phyloP scores from a whole-genome alignment of 2,329 filamentous ascomycete genomes.

The Trichoderma koningii region DNA sequence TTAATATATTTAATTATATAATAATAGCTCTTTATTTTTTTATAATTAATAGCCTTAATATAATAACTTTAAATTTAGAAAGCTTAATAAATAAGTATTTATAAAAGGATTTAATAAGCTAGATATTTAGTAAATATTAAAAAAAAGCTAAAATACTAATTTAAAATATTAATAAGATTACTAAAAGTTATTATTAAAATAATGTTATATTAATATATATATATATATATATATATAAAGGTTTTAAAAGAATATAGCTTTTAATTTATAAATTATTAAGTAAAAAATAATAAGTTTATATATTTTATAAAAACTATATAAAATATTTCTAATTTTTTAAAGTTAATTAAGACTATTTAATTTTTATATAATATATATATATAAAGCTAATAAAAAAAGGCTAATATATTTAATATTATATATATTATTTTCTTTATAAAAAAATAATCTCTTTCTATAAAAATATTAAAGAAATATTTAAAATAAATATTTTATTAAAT shows the following conservation, averaged over 20 bases:
- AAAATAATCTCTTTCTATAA: no score
- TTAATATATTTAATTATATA: background rate
- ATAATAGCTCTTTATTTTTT: background rate
- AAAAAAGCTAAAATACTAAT: background rate
- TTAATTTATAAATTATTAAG: background rate
- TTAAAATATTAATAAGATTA: background rate
- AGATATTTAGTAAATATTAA: background rate
- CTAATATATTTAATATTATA: no score
- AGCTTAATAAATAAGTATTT: background rate
- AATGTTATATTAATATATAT: background rate
- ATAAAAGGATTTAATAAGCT: background rate
- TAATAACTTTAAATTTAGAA: background rate
- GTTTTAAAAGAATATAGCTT: background rate
- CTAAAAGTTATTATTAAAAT: background rate
- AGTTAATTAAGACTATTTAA: background rate
- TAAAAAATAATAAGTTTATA: background rate
- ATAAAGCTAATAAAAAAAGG: no score
- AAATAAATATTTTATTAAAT: background rate
- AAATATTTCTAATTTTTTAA: background rate
- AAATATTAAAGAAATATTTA: background rate
- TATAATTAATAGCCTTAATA: background rate
- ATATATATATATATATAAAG: background rate
- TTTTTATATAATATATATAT: background rate
- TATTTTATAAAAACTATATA: background rate
- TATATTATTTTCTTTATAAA: no score